Evolutionary conservation across 176 grass and related monocot genomes (phyloP), one percentile per base, ranked within the genome.

Genomic region (Oropetium thomaeum): DNA sequence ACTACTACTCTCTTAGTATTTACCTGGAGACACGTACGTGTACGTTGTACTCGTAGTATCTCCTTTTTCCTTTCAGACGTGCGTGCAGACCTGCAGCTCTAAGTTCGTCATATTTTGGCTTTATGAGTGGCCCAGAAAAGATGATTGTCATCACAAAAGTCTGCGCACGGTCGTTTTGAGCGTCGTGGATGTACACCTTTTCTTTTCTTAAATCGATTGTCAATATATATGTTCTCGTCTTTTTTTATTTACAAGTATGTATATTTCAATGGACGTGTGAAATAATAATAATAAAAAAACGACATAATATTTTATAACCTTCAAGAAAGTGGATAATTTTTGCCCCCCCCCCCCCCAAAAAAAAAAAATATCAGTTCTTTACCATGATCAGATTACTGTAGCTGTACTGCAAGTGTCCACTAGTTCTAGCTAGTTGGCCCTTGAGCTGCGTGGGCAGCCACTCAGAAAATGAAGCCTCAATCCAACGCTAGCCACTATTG

Each of bases 401-500:
- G n/a, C n/a, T n/a, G 51, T 53, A 19, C 8, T 14, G 63, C 63
- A 15, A 22, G 22, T 22, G 49, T 52, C 20, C 49, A 2, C 20
- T 6, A 48, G 16, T 9, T 52, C 48, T 52, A 22, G n/a, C 48
- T 52, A 22, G n/a, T 58, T 42, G 62, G 40, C 54, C 40, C 54
- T 70, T 70, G n/a, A 39, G 42, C 67, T 51, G 38, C 2, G 30
- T 5, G 10, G 58, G 41, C 32, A 54, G 58, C 44, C 69, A 54
- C 61, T 3, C n/a, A 14, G 22, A 47, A 17, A 45, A 39, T 5
- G 26, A 59, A 82, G 28, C 62, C 28, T 7, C 6, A 27, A 47
- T 61, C 61, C 39, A 82, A 82, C 52, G 49, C 49, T 34, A 75
- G 51, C 83, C 76, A 49, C 69, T 34, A 39, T 2, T 29, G 47